Base-by-base conservation (phyloP, 352 stramenopile genomes). In the Sclerospora graminicola region DNA sequence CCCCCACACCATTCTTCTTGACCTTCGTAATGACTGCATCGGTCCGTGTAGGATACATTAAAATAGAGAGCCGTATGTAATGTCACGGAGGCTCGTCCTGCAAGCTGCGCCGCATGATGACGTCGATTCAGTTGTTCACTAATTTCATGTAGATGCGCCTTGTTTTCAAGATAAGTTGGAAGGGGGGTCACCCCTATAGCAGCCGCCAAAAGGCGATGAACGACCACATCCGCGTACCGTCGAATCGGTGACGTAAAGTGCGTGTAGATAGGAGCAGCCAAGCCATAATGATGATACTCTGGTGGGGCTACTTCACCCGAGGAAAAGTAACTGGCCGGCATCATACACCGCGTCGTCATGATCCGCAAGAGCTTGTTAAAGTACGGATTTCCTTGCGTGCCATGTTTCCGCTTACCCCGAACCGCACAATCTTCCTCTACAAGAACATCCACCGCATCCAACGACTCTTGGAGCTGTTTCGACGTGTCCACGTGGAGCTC, bases 211-310 rank as follows among this genome's bases (percentile, higher is more conserved):
- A 99, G 57, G 0, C 97, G 90, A 66, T 99, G 97, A 15, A 99
- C 96, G 33, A 98, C 91, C 13, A 99, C 90, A 65, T 99, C 97
- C 0, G 96, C 94, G 68, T 99, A 89, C 3, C 91, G 82, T 42
- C 90, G 82, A 66, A 99, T 99, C 3, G 97, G 97, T n/a, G 90
- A 98, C 21, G 97, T 99, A 57, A 99, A 99, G 66, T 99, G 96
- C 24, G 96, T 99, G 69, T 99, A 99, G 19, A 99, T 97, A 4
- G 94, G 90, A 7, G 95, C 95, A 8, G 96, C 96, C 8, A 99
- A 77, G 24, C 97, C 91, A 60, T 99, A 99, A 69, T 99, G 97
- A 48, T 97, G 89, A 79, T 95, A 99, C 54, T 99, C 92, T 5
- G 82, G 86, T 4, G 94, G 84, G 15, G 92, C 70, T 21, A 97